These are phyloP conservation scores for Afroboletus lepidellus DNA, from an alignment of 1,284 basidiomycete species.

Conservation along the genomic window DNA sequence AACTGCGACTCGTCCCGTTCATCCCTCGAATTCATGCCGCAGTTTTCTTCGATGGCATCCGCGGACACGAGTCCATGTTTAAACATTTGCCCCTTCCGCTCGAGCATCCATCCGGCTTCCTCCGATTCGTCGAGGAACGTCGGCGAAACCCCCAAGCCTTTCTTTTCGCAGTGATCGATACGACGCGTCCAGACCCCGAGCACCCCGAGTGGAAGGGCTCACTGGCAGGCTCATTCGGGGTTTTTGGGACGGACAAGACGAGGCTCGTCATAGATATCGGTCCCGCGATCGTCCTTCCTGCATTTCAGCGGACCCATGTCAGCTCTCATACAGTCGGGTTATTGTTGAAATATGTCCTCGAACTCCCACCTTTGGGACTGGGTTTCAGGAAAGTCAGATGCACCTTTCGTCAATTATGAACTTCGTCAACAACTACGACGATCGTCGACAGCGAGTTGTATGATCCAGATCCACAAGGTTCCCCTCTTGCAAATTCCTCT, in stretches of 20 bases:
- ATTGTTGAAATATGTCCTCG: constrained; percentile 56
- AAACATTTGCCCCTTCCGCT: constrained; percentile 14
- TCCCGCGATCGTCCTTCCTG: constrained; percentile 49
- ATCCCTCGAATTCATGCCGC: constrained; percentile 20
- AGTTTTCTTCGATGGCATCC: constrained; percentile 19
- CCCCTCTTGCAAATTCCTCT: constrained; percentile 14
- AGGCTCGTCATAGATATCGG: constrained; percentile 51
- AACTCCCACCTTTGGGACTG: constrained; percentile 45
- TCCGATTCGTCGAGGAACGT: constrained; percentile 13
- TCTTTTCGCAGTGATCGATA: constrained; percentile 51
- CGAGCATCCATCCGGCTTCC: constrained; percentile 15
- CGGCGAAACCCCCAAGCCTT: constrained; percentile 13
- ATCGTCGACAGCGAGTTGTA: constrained; percentile 17
- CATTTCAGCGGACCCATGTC: constrained; percentile 66
- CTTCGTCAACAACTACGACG: constrained; percentile 19
- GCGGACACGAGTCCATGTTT: constrained; percentile 24
- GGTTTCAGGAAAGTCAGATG: constrained; percentile 60
- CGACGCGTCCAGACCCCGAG: constrained; percentile 28
- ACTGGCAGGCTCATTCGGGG: constrained; percentile 18
- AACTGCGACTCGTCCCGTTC: constrained; percentile 24
- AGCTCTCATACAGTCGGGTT: constrained; percentile 60
- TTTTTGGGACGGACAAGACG: constrained; percentile 3
- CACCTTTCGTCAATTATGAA: constrained; percentile 47
- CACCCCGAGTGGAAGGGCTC: constrained; percentile 25
- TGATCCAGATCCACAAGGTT: constrained; percentile 26